Evolutionary conservation across 1,284 basidiomycete genomes (phyloP), one percentile per base, ranked within the genome.

Genomic region (Ceratobasidium sp.): DNA sequence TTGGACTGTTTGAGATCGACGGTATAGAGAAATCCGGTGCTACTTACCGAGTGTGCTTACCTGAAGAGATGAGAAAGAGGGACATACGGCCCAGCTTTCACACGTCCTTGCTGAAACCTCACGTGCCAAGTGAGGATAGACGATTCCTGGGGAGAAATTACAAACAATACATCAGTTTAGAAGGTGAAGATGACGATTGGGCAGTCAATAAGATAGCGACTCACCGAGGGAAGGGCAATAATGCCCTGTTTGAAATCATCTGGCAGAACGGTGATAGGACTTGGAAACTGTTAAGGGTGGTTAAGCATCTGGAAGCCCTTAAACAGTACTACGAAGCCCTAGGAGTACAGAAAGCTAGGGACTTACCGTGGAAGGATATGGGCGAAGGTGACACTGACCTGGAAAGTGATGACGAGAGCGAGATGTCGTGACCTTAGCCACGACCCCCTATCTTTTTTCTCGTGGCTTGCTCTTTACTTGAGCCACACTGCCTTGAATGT

Each of bases 31-130:
- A 69, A 10, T n/a, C n/a, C n/a, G 51, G 58, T 12, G 42, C 77
- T 0, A 70, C 63, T 39, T 80, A 77, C 56, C 23, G 20, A 5
- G 12, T 80, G 4, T 66, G 80, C 3, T 44, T 80, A n/a, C 77
- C 80, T 0, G 1, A 20, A 1, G 77, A 80, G 18, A 23, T 80
- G 3, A 28, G 66, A 20, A 9, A 46, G 4, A 56, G 64, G 33
- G 70, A 79, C 2, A 67, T 80, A 15, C 42, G 51, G 15, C 58
- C 77, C 3, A 55, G 46, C 3, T 80, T 80, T 72, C 80, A 80
- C 28, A 71, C 53, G n/a, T 78, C 68, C 0, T 55, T 76, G 0
- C 58, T 80, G 0, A 79, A 77, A 33, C 68, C 64, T 0, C 77
- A 80, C 40, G 49, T 70, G 1, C 76, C 79, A 0, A 55, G 64